Percentiles rank a stretch among this genome's conserved stretches.
Conservation (phyloP, 2,329 filamentous ascomycete genomes). For the Penicillium sp. region DNA sequence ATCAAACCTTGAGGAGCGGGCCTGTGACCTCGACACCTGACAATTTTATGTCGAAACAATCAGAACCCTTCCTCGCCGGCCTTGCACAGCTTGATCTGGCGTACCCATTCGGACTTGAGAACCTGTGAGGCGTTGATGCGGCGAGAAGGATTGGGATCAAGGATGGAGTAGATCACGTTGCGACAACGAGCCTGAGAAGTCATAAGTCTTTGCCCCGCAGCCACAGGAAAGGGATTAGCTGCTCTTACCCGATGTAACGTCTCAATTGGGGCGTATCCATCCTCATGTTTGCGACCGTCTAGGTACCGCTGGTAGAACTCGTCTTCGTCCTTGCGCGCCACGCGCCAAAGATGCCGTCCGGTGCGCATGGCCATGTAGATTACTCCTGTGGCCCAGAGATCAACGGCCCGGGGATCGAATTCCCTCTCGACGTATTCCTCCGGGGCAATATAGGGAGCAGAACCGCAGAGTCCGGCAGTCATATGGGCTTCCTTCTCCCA, state of each 20-base stretch:
- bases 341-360: constrained; percentile 89
- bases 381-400: constrained; percentile 96
- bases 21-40: constrained; percentile 1
- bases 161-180: constrained; percentile 97
- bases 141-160: constrained; percentile 88
- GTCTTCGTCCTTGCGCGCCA: constrained; percentile 95
- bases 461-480: constrained; percentile 94
- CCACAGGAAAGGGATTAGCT: neutral
- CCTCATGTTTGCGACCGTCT: constrained; percentile 86
- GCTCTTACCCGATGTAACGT: constrained; percentile 82
- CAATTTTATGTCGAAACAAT: constrained; percentile 15
- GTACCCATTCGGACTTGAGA: constrained; percentile 96
- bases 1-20: neutral
- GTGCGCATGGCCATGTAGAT: constrained; percentile 99
- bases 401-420: constrained; percentile 95
- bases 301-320: constrained; percentile 96
- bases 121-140: constrained; percentile 95
- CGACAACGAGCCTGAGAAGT: constrained; percentile 77
- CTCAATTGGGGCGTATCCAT: constrained; percentile 95
- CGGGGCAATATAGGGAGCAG: constrained; percentile 93
- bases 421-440: constrained; percentile 95
- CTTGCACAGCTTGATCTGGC: constrained; percentile 95
- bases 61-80: constrained; percentile 92
- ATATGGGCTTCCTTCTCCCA: constrained; percentile 99
- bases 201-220: constrained; percentile 15